Evolutionary conservation across 495 filamentous ascomycete genomes (phyloP), one percentile per base, ranked within the genome.

Genomic region (Aspergillus diversus): DNA sequence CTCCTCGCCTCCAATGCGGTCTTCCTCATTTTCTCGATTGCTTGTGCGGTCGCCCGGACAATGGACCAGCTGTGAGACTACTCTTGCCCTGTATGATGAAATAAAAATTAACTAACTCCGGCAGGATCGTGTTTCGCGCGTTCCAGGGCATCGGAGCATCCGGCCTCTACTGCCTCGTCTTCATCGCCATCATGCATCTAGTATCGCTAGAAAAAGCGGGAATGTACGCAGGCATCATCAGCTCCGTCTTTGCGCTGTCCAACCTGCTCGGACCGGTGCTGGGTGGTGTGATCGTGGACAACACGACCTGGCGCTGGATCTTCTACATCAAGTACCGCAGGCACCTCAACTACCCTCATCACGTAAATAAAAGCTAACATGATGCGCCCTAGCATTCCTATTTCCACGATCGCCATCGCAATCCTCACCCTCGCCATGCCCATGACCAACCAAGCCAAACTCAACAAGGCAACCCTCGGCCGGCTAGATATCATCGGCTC

Each of bases 251-350:
- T 31, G 59, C 59, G 0, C 21, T 55, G 7, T 61, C 59, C 1
- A 61, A 33, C 21, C n/a, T 61, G 4, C 37, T 55, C 2, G 59
- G 59, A 8, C 59, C 59, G 27, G n/a, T 61, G 2, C 50, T 61
- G 3, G 59, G 59, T 12, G 59, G 59, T 16, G 39, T 55, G n/a
- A 61, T 61, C 37, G 17, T 33, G 15, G 15, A 46, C 8, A 50
- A 61, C 46, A 55, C 59, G 2, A 61, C 59, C 5, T 61, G 59
- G 59, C 33, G 59, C 47, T 61, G 59, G 59, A 46, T 61, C 9
- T 61, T 61, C 37, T 55, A 55, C 16, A 5, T 61, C 21, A 61
- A 61, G 59, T 61, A 55, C 15, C 15, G 4, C 5, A 35, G 4
- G 3, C 2, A 39, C 35, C 34, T 43, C 17, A 1, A 16, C 34